Conservation (phyloP, 352 stramenopile species). For the Phytophthora citricola region DNA sequence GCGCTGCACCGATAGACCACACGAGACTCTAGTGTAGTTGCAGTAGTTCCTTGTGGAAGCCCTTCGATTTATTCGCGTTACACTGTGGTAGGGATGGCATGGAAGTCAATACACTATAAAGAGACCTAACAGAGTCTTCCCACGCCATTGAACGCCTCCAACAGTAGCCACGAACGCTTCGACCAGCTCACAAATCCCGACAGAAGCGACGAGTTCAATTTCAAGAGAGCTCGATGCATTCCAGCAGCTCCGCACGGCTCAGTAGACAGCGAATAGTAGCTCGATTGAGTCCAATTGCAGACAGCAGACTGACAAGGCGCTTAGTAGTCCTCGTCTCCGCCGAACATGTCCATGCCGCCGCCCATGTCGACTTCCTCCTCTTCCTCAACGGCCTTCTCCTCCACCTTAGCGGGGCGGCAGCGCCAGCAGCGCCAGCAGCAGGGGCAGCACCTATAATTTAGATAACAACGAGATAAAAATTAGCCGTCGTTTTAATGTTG, state of each 20-base stretch:
- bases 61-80: slow-evolving; percentile 81
- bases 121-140: slow-evolving; percentile 36
- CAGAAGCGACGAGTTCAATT: no score
- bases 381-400: slow-evolving; percentile 78
- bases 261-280: no score
- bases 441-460: slow-evolving; percentile 53
- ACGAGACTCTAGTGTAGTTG: slow-evolving; percentile 2
- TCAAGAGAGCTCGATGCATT: no score
- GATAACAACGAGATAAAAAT: not conserved
- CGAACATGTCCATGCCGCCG: slow-evolving; percentile 90
- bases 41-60: slow-evolving; percentile 61
- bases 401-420: slow-evolving; percentile 53
- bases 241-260: no score
- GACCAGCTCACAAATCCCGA: slow-evolving; percentile 6
- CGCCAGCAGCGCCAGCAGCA: slow-evolving; percentile 58
- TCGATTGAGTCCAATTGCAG: not conserved
- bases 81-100: slow-evolving; percentile 31
- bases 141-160: slow-evolving; percentile 15
- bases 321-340: slow-evolving; percentile 89
- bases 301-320: slow-evolving; percentile 16
- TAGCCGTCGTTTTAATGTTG: not conserved
- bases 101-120: slow-evolving; percentile 50
- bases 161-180: slow-evolving; percentile 13
- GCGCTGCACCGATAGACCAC: slow-evolving; percentile 67
- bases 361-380: slow-evolving; percentile 89